phyloP scores from a whole-genome alignment of 495 filamentous ascomycete genomes.

The Pseudoneurospora amorphoporcata region DNA sequence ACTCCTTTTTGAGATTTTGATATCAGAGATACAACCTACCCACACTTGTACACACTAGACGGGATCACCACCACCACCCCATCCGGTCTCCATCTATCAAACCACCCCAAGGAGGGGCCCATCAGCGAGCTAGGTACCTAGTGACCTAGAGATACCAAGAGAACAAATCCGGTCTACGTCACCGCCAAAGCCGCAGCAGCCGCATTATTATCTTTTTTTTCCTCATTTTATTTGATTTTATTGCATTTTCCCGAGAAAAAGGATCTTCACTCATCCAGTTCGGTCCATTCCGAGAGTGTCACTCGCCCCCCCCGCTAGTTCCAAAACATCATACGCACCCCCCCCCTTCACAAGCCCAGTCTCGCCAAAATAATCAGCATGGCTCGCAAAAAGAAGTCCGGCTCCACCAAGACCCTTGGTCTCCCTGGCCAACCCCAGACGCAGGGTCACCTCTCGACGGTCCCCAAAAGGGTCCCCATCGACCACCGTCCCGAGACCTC shows the following conservation, averaged over 20 bases:
- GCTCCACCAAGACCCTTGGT: neutral
- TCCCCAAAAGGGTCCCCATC: neutral
- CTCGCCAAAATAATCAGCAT: neutral
- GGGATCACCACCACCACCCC: neutral
- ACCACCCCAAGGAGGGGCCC: neutral
- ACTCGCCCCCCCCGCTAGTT: neutral
- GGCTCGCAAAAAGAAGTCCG: neutral
- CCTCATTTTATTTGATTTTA: neutral
- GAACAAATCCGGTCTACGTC: neutral
- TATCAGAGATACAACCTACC: neutral
- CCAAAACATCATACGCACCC: too few relatives aligned
- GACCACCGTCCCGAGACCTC: conserved; percentile 23
- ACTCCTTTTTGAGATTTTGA: neutral
- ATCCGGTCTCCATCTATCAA: neutral
- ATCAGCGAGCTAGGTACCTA: neutral
- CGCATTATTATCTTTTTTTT: neutral
- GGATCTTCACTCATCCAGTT: neutral
- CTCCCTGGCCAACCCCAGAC: neutral
- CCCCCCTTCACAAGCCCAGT: neutral
- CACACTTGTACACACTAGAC: neutral
- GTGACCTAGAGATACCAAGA: neutral
- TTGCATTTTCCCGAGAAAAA: neutral
- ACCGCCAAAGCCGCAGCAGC: neutral
- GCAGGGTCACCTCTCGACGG: neutral
- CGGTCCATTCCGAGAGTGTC: neutral